Base-by-base conservation (phyloP, 139 green algal genomes). In the Dunaliella sp. region DNA sequence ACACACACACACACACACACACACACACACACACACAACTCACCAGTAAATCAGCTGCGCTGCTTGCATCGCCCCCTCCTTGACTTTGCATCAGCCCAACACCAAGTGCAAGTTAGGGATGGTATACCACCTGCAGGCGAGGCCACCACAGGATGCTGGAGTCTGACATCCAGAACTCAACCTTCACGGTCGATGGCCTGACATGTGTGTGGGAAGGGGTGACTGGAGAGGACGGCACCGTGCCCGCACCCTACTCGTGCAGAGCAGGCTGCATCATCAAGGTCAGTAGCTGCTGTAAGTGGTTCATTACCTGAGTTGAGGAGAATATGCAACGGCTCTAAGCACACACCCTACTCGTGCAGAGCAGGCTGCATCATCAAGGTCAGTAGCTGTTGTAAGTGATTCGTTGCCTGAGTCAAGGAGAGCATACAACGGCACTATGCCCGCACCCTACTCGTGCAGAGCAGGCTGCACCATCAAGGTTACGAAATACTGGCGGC, bases 231-330 rank as follows among this genome's bases (percentile, higher is more conserved):
- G 16, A 7, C 48, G 48, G 48, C 7, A 65, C 7, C 7, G 48
- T 65, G 48, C 48, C 48, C 16, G 48, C 48, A 26, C 48, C 48
- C 16, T 65, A 65, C 48, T 65, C 24, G 24, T 80, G 77, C 34
- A 58, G 58, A 22, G 85, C 85, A 74, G 85, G 85, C 31, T 26
- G 26, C 1, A 30, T 84, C 22, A 81, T 88, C 78, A 83, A 88
- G 78, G 81, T 85, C n/a, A 35, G 78, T 2, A n/a, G 12, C 22
- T 78, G 73, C 7, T 78, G n/a, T n/a, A n/a, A n/a, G n/a, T n/a
- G n/a, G n/a, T n/a, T n/a, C n/a, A n/a, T n/a, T n/a, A n/a, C n/a
- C n/a, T n/a, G n/a, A n/a, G n/a, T n/a, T n/a, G n/a, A n/a, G n/a
- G n/a, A n/a, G n/a, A n/a, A n/a, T n/a, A n/a, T n/a, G n/a, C n/a